Evolutionary conservation across 176 grass and related monocot species (phyloP).

Genomic region (Rhipidocladum racemiflorum): DNA sequence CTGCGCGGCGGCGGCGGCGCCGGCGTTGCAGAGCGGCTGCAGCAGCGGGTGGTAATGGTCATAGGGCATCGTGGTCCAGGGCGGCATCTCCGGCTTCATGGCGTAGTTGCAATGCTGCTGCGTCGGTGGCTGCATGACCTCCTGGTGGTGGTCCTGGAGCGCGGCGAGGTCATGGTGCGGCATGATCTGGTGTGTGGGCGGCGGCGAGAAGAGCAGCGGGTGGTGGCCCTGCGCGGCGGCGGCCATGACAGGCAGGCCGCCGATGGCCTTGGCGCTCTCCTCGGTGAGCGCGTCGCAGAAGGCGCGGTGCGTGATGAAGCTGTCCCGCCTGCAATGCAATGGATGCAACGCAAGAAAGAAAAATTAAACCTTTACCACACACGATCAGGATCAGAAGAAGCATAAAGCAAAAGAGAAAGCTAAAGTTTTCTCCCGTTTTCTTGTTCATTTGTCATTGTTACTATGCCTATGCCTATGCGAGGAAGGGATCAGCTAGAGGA

Average conservation of each 20-base stretch:
- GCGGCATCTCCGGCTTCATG: conserved; percentile 55
- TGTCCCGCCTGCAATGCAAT: conserved; percentile 73
- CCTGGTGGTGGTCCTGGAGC: conserved; percentile 35
- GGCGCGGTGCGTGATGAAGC: conserved; percentile 99
- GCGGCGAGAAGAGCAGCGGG: conserved; percentile 48
- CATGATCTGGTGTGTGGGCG: conserved; percentile 11
- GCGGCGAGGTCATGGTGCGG: conserved; percentile 35
- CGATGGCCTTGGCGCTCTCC: conserved; percentile 73
- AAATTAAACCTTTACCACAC: not conserved
- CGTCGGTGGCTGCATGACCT: conserved; percentile 33
- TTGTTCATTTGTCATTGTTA: conserved; percentile 23
- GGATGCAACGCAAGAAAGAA: not conserved
- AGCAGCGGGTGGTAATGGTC: conserved; percentile 30
- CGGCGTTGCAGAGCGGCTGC: conserved; percentile 31
- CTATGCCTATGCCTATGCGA: not conserved
- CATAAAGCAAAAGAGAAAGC: conserved; percentile 1
- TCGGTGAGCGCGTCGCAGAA: conserved; percentile 97
- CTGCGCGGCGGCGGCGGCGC: conserved; percentile 10
- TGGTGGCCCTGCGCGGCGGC: conserved; percentile 26
- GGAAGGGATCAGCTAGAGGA: not conserved
- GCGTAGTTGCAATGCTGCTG: conserved; percentile 39
- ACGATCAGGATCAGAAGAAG: conserved; percentile 14
- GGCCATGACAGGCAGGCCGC: conserved; percentile 28
- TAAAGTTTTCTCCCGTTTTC: conserved; percentile 6
- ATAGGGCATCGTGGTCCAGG: conserved; percentile 41